Conservation (phyloP, 1,284 basidiomycete genomes). For the Rhodotorula sp. region DNA sequence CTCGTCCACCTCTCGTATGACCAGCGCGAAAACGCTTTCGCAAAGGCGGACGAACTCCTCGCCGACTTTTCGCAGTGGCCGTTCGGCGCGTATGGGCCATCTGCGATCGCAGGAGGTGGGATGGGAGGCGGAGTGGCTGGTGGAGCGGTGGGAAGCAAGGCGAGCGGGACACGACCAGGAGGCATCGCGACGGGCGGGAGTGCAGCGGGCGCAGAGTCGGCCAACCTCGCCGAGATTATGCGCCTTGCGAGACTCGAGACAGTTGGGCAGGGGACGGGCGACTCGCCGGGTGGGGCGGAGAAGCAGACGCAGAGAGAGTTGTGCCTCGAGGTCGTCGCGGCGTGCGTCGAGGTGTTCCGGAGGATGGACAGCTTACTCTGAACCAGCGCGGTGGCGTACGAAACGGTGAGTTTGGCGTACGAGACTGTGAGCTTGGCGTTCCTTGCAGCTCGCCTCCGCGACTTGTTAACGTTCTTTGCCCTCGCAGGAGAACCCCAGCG, state of each 20-base stretch:
- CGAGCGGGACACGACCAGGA: slow-evolving; percentile 4
- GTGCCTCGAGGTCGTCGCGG: slow-evolving; percentile 82
- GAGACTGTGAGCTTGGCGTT: too few species aligned
- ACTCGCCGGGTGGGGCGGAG: slow-evolving; percentile 19
- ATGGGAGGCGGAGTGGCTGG: not conserved
- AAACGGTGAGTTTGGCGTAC: too few species aligned
- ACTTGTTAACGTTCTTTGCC: too few species aligned
- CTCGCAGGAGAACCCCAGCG: too few species aligned
- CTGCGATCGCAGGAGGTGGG: not conserved
- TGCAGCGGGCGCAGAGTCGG: slow-evolving; percentile 50
- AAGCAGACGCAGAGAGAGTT: slow-evolving; percentile 59
- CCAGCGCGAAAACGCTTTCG: slow-evolving; percentile 83
- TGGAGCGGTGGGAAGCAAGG: slow-evolving; percentile 42
- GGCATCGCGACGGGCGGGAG: slow-evolving; percentile 45
- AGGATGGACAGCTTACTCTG: slow-evolving; percentile 14
- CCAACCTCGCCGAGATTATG: slow-evolving; percentile 75
- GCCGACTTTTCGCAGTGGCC: slow-evolving; percentile 88
- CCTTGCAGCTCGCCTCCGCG: too few species aligned
- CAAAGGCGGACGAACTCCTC: slow-evolving; percentile 84
- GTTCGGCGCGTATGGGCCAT: slow-evolving; percentile 59
- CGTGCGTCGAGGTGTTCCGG: slow-evolving; percentile 73
- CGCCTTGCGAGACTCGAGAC: slow-evolving; percentile 65
- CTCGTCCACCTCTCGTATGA: slow-evolving; percentile 82
- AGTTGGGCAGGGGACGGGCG: slow-evolving; percentile 26
- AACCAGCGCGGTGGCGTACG: too few species aligned